Conservation (phyloP, 768 basidiomycete species). For the Chlorophyllum brunneum region DNA sequence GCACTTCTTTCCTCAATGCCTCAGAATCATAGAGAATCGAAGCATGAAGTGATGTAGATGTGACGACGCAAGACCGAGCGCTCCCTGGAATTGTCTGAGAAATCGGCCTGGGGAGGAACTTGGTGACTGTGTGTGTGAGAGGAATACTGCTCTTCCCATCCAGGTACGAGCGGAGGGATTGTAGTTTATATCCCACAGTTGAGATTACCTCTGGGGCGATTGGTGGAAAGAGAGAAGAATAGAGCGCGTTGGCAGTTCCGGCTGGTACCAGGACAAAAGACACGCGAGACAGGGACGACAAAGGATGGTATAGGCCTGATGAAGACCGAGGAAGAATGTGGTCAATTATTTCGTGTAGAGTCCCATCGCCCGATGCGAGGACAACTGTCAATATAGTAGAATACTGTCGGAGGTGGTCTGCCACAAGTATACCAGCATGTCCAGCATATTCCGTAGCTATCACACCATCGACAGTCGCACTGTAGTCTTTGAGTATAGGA, state of each 20-base stretch:
- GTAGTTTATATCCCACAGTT: constrained; percentile 39
- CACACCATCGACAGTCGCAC: constrained; percentile 35
- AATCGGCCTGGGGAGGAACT: constrained; percentile 30
- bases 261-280: constrained; percentile 59
- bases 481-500: constrained; percentile 50
- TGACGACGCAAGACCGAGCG: constrained; percentile 71
- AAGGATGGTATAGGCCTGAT: constrained; percentile 6
- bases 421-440: constrained; percentile 50
- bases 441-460: constrained; percentile 46
- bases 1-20: constrained; percentile 58
- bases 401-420: constrained; percentile 32
- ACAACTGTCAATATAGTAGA: constrained; percentile 37
- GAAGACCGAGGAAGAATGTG: constrained; percentile 42
- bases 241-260: constrained; percentile 94
- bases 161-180: constrained; percentile 53
- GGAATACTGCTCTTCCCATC: constrained; percentile 30
- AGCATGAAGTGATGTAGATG: constrained; percentile 84
- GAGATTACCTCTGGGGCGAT: constrained; percentile 16
- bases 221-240: constrained; percentile 70
- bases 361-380: constrained; percentile 87
- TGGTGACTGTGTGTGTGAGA: constrained; percentile 54
- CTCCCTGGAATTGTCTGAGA: constrained; percentile 20
- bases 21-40: constrained; percentile 83
- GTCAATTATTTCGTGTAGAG: constrained; percentile 84
- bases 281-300: too few species aligned